Percentiles rank a stretch among this genome's conserved stretches.
These are phyloP conservation scores for Pleurotus djamor DNA, from an alignment of 768 basidiomycete genomes.

Conservation along the genomic window DNA sequence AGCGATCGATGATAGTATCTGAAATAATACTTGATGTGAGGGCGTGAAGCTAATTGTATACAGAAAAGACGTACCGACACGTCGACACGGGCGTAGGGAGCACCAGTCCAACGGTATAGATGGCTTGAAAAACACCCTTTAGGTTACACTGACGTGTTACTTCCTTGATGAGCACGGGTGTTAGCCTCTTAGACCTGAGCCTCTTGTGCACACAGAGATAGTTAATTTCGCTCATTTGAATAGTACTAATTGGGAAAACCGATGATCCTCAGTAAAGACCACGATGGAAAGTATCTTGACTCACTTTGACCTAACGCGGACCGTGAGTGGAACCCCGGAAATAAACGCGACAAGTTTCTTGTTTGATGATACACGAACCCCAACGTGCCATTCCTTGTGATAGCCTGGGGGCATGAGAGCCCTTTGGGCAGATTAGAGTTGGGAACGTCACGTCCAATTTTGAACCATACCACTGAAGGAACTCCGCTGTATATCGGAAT, in stretches of 20 bases:
- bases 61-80: conserved; percentile 48
- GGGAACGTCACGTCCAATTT: background rate
- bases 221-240: conserved; percentile 89
- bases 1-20: conserved; percentile 93
- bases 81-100: conserved; percentile 91
- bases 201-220: conserved; percentile 99
- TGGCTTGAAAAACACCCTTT: conserved; percentile 91
- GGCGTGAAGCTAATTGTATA: conserved; percentile 16
- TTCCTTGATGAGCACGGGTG: conserved; percentile 97
- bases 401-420: conserved; percentile 94
- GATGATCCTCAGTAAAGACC: background rate
- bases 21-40: conserved; percentile 8
- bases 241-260: conserved; percentile 39
- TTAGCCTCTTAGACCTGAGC: conserved; percentile 88
- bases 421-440: conserved; percentile 40
- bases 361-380: conserved; percentile 87
- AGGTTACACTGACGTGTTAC: conserved; percentile 92
- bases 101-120: conserved; percentile 93
- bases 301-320: conserved; percentile 85
- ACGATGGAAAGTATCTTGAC: conserved; percentile 20
- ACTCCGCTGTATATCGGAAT: conserved; percentile 94
- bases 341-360: conserved; percentile 97
- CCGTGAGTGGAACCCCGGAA: conserved; percentile 82
- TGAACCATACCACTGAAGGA: conserved; percentile 74
- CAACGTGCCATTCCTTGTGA: conserved; percentile 92